Percentiles rank a stretch among this genome's conserved stretches.
Conservation (phyloP, 2,329 filamentous ascomycete species). For the Mycosphaerella sp. region DNA sequence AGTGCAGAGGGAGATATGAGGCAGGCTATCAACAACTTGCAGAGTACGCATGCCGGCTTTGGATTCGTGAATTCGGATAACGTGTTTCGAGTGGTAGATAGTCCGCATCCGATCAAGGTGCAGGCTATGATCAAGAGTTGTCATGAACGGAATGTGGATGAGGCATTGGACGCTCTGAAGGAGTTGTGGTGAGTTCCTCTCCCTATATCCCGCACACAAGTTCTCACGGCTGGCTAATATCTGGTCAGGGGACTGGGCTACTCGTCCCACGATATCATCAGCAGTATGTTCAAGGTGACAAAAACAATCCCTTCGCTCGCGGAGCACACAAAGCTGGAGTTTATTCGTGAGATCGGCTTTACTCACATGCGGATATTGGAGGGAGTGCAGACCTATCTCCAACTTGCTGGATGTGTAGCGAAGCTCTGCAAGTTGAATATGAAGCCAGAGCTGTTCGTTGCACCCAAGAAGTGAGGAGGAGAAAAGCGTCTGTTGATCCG, state of each 20-base stretch:
- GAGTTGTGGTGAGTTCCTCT: conserved; percentile 65
- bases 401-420: conserved; percentile 86
- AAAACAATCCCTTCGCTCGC: conserved; percentile 89
- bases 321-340: conserved; percentile 93
- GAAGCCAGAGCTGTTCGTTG: conserved; percentile 74
- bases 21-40: conserved; percentile 97
- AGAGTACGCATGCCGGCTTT: conserved; percentile 88
- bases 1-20: conserved; percentile 98
- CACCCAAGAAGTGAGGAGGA: conserved; percentile 30
- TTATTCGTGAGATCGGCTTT: conserved; percentile 92
- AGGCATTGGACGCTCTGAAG: conserved; percentile 75
- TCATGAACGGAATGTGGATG: conserved; percentile 84
- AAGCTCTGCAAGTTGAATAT: conserved; percentile 94
- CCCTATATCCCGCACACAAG: no score
- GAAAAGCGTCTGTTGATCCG: neutral
- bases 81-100: conserved; percentile 96
- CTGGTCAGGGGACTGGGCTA: conserved; percentile 69
- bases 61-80: conserved; percentile 97
- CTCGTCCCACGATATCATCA: conserved; percentile 98
- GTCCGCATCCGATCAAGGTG: conserved; percentile 94
- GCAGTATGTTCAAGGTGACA: conserved; percentile 97
- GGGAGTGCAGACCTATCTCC: conserved; percentile 88
- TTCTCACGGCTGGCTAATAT: conserved; percentile 10
- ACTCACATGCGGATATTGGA: conserved; percentile 99
- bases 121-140: conserved; percentile 98